These are phyloP conservation scores for Cucurbita pepo DNA, from an alignment of 306 rosid species.

Conservation along the genomic window DNA sequence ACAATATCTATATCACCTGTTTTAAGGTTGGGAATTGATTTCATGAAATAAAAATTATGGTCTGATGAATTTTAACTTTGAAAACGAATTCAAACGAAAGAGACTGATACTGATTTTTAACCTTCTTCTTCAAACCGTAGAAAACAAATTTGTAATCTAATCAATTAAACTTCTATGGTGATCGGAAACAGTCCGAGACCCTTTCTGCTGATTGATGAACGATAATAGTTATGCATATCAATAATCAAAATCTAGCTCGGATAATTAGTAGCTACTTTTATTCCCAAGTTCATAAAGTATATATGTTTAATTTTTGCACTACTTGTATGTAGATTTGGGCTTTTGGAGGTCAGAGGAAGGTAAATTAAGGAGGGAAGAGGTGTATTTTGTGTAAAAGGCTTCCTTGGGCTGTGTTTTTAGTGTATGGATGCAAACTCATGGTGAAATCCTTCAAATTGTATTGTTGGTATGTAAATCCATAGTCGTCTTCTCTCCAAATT, in stretches of 20 bases:
- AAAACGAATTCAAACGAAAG: no score
- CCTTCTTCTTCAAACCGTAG: no score
- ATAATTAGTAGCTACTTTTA: neutral
- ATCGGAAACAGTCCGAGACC: neutral
- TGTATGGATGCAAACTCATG: neutral
- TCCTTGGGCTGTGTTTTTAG: neutral
- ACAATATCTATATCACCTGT: neutral
- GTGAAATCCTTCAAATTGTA: neutral
- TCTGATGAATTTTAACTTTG: no score
- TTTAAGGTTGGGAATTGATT: neutral
- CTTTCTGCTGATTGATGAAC: neutral
- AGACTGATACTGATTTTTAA: no score
- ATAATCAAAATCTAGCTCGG: neutral
- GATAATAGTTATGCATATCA: neutral
- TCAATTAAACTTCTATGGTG: neutral
- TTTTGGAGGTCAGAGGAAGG: conserved; percentile 35
- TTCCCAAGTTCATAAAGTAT: neutral
- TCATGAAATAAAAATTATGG: neutral
- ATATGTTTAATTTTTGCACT: neutral
- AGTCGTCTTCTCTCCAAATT: neutral
- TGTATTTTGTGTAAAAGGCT: neutral
- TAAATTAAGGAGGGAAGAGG: conserved; percentile 11
- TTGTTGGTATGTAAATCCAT: neutral
- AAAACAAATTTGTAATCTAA: no score
- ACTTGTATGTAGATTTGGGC: conserved; percentile 37